Percentiles rank a stretch among this genome's conserved stretches.
phyloP scores from a whole-genome alignment of 306 rosid species.

The Heteromeles arbutifolia region DNA sequence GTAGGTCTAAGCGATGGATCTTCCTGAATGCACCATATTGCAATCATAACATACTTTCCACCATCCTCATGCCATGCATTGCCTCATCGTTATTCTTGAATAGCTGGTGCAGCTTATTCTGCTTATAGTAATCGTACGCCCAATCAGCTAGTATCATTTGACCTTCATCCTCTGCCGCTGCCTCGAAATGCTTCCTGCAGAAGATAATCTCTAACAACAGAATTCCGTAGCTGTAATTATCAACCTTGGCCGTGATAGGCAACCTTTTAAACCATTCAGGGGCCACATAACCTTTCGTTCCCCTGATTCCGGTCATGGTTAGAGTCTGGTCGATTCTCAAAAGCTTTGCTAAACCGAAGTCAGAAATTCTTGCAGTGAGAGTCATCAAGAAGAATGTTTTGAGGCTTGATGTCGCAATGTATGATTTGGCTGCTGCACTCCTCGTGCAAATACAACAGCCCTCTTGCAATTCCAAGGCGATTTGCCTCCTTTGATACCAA shows the following conservation, averaged over 20 bases:
- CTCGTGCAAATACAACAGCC: neutral
- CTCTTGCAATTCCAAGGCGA: neutral
- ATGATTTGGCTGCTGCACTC: too few relatives aligned
- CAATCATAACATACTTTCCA: too few relatives aligned
- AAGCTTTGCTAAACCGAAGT: constrained; percentile 10
- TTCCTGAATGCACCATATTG: too few relatives aligned
- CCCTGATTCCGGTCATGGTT: neutral
- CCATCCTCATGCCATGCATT: too few relatives aligned
- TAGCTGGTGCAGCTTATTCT: neutral
- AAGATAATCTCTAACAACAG: neutral
- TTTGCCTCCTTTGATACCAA: neutral
- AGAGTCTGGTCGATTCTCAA: neutral
- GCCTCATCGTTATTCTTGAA: neutral
- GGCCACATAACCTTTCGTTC: neutral
- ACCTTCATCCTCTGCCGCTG: neutral
- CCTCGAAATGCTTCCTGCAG: neutral
- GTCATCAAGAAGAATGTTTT: neutral
- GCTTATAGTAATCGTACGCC: constrained; percentile 10
- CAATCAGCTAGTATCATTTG: constrained; percentile 11
- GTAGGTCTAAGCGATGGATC: too few relatives aligned
- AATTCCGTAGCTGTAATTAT: neutral
- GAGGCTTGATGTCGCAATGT: too few relatives aligned
- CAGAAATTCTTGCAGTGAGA: neutral
- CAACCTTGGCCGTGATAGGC: neutral
- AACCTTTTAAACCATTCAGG: constrained; percentile 3